phyloP scores from a whole-genome alignment of 2,329 filamentous ascomycete species.

The Hirsutella minnesotensis region DNA sequence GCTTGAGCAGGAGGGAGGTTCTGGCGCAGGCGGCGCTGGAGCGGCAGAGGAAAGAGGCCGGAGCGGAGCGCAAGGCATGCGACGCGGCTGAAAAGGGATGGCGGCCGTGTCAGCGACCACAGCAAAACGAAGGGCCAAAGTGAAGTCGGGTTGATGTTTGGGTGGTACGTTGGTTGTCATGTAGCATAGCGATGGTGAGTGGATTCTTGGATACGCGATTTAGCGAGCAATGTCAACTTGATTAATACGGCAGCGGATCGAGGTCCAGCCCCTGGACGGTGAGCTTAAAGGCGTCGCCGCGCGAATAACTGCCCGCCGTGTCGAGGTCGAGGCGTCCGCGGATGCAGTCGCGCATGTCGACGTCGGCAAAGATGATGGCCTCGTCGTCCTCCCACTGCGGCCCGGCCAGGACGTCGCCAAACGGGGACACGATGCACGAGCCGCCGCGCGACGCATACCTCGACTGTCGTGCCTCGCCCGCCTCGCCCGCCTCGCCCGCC shows the following conservation, averaged over 20 bases:
- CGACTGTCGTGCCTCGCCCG: neutral
- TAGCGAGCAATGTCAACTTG: too few relatives aligned
- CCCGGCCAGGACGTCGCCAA: slow-evolving; percentile 67
- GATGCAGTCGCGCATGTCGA: slow-evolving; percentile 82
- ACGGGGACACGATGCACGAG: slow-evolving; percentile 68
- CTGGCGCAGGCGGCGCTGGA: slow-evolving; percentile 42
- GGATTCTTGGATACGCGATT: too few relatives aligned
- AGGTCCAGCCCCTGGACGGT: slow-evolving; percentile 47
- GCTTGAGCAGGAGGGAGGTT: slow-evolving; percentile 60
- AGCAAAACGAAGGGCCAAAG: slow-evolving; percentile 13
- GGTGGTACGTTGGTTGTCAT: too few relatives aligned
- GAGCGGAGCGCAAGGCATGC: slow-evolving; percentile 19
- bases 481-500: slow-evolving; percentile 10
- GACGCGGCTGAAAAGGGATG: slow-evolving; percentile 17
- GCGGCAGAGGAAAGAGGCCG: slow-evolving; percentile 20
- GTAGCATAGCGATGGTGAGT: too few relatives aligned
- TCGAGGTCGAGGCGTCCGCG: slow-evolving; percentile 74
- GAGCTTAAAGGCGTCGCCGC: slow-evolving; percentile 53
- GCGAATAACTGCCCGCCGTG: slow-evolving; percentile 73
- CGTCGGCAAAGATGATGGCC: slow-evolving; percentile 56
- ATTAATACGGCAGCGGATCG: slow-evolving; percentile 33
- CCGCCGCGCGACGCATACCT: slow-evolving; percentile 54
- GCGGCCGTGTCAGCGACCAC: slow-evolving; percentile 14
- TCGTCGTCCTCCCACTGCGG: slow-evolving; percentile 74
- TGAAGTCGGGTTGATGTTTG: slow-evolving; percentile 4